Conservation (phyloP, 805 yeast species). For the Candida namnaoensis region DNA sequence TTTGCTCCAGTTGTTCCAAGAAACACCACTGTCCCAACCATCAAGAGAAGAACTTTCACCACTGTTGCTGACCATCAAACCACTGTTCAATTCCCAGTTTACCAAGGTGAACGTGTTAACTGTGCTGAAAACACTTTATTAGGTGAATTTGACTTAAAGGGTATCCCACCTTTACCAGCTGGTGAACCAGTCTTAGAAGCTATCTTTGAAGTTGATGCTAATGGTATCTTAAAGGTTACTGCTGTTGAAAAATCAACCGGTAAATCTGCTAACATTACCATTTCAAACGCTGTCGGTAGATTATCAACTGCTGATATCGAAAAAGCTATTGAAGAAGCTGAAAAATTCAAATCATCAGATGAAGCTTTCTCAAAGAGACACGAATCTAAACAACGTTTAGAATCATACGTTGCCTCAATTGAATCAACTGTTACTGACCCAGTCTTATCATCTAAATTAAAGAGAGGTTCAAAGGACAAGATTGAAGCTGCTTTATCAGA, state of each 20-base stretch:
- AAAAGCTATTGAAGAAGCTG: conserved; percentile 98
- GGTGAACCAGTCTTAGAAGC: conserved; percentile 99
- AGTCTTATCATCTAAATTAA: conserved; percentile 92
- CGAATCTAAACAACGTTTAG: conserved; percentile 98
- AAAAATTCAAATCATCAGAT: conserved; percentile 97
- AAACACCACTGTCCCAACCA: conserved; percentile 98
- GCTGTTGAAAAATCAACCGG: conserved; percentile 99
- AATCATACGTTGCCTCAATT: conserved; percentile 93
- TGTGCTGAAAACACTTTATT: conserved; percentile 94
- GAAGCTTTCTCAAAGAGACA: conserved; percentile 99
- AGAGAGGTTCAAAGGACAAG: conserved; percentile 95
- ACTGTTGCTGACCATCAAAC: conserved; percentile 99
- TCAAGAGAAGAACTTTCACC: conserved; percentile 98
- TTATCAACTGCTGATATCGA: conserved; percentile 94
- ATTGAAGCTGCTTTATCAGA: conserved; percentile 97
- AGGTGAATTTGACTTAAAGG: conserved; percentile 98
- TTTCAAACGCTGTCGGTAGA: conserved; percentile 98
- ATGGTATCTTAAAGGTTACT: conserved; percentile 98
- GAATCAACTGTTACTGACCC: conserved; percentile 98
- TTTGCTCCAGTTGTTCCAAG: conserved; percentile 99
- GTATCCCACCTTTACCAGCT: conserved; percentile 97
- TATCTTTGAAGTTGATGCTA: conserved; percentile 97
- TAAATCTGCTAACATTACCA: conserved; percentile 95
- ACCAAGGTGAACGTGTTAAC: conserved; percentile 99
- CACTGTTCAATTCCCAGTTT: conserved; percentile 97